phyloP scores from a whole-genome alignment of 768 basidiomycete species.

The Epithele typhae region DNA sequence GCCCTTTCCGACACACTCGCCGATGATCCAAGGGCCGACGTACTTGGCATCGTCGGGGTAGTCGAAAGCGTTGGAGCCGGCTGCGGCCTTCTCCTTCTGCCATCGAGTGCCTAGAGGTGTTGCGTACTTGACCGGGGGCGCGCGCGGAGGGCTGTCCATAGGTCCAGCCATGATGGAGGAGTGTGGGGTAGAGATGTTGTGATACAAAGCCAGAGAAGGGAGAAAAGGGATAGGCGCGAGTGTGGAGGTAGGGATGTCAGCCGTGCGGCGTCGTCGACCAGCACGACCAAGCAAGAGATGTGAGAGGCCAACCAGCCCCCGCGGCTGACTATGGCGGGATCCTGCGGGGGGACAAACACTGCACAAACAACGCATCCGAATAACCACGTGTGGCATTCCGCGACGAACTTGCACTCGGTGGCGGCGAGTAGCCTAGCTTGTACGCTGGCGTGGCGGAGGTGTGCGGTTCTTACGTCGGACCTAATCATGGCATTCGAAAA shows the following conservation, averaged over 20 bases:
- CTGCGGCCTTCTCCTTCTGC: conserved; percentile 84
- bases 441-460: no score
- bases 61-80: conserved; percentile 71
- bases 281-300: conserved; percentile 9
- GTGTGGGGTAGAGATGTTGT: conserved; percentile 3
- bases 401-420: no score
- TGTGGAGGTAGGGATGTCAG: conserved; percentile 4
- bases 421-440: no score
- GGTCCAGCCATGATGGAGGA: conserved; percentile 5
- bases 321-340: neutral
- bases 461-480: no score
- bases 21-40: conserved; percentile 91
- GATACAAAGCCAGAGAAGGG: neutral
- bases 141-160: conserved; percentile 53
- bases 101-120: conserved; percentile 77
- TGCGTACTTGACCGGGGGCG: conserved; percentile 67
- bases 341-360: conserved; percentile 18
- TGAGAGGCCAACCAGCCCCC: conserved; percentile 7
- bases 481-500: no score
- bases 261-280: conserved; percentile 12
- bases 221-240: conserved; percentile 2
- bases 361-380: conserved; percentile 17
- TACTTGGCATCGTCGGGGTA: conserved; percentile 79
- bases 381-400: no score
- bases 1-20: conserved; percentile 92